Conservation (phyloP, 768 basidiomycete genomes). For the Boletellus sp. region DNA sequence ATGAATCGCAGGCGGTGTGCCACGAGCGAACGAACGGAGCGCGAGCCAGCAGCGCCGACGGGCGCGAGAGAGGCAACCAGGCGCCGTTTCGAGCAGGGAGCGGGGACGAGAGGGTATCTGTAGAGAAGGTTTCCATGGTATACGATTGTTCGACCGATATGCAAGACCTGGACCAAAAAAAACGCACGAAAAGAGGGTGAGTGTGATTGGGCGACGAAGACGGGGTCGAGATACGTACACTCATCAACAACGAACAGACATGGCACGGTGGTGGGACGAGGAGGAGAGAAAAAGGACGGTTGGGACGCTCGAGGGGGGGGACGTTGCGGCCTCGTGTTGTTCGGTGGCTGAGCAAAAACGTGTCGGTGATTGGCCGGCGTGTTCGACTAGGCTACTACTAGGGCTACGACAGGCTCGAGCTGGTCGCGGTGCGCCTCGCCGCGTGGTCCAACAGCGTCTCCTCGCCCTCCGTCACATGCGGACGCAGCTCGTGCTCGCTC, state of each 20-base stretch:
- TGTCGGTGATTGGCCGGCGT: slow-evolving; percentile 29
- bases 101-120: slow-evolving; percentile 27
- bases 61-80: slow-evolving; percentile 14
- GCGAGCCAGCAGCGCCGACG: slow-evolving; percentile 16
- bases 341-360: slow-evolving; percentile 36
- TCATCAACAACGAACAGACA: slow-evolving; percentile 27
- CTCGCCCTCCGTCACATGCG: slow-evolving; percentile 53
- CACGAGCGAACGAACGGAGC: slow-evolving; percentile 16
- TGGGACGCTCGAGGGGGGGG: slow-evolving; percentile 12
- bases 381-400: slow-evolving; percentile 21
- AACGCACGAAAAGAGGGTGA: background rate
- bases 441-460: slow-evolving; percentile 43
- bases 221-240: slow-evolving; percentile 6
- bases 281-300: slow-evolving; percentile 8
- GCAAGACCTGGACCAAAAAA: slow-evolving; percentile 27
- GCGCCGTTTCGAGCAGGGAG: slow-evolving; percentile 7
- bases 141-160: slow-evolving; percentile 30
- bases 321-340: slow-evolving; percentile 30
- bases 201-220: too few species aligned
- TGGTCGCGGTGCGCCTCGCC: background rate
- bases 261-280: slow-evolving; percentile 15
- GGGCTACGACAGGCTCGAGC: background rate
- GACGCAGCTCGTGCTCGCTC: slow-evolving; percentile 57
- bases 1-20: slow-evolving; percentile 16
- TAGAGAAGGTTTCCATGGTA: slow-evolving; percentile 31